Conservation (phyloP, 1,284 basidiomycete species). For the Neolentinus lepideus region DNA sequence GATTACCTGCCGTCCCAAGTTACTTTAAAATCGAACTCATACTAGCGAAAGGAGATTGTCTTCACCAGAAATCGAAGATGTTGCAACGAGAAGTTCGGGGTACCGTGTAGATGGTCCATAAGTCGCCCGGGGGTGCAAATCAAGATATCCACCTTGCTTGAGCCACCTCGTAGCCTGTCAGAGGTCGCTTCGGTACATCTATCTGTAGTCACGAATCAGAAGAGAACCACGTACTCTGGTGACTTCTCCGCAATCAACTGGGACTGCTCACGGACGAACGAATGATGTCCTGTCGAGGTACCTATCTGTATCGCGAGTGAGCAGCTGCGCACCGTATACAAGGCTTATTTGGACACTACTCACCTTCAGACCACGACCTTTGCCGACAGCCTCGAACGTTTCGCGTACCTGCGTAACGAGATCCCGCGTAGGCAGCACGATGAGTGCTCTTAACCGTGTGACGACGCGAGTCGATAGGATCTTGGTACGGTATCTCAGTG, state of each 20-base stretch:
- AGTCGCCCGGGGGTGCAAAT: conserved; percentile 94
- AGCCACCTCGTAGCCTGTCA: conserved; percentile 64
- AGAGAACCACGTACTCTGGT: conserved; percentile 29
- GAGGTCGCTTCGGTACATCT: background rate
- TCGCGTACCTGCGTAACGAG: conserved; percentile 91
- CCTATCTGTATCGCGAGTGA: conserved; percentile 46
- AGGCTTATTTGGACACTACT: background rate
- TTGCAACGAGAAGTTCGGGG: conserved; percentile 86
- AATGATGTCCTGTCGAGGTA: conserved; percentile 77
- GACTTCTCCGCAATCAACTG: conserved; percentile 56
- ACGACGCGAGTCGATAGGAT: conserved; percentile 67
- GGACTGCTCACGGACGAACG: conserved; percentile 76
- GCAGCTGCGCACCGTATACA: background rate
- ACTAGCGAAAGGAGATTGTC: too few species aligned
- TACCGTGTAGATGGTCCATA: conserved; percentile 89
- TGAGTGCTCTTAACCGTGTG: conserved; percentile 82
- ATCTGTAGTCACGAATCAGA: background rate
- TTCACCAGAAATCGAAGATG: conserved; percentile 87
- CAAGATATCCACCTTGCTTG: conserved; percentile 87
- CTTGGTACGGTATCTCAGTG: conserved; percentile 28
- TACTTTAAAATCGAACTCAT: conserved; percentile 1
- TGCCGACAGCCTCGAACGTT: conserved; percentile 80
- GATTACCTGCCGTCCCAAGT: conserved; percentile 58
- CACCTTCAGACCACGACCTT: conserved; percentile 85
- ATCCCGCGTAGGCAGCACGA: conserved; percentile 93